Evolutionary conservation across 176 grass and related monocot genomes (phyloP).

Genomic region (Aegilops tauschii): DNA sequence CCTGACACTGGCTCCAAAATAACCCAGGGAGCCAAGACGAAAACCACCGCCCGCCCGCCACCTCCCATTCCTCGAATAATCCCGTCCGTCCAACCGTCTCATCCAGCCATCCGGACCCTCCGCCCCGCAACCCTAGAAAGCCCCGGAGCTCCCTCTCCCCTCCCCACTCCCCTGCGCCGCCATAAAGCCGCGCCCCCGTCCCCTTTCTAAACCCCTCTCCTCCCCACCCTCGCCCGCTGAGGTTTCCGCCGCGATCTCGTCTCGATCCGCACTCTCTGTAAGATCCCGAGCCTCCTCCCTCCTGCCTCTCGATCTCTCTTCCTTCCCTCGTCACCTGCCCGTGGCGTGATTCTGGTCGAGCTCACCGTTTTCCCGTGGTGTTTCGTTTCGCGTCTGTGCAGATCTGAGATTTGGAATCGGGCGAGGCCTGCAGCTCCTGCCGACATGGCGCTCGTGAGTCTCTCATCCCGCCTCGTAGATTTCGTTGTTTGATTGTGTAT

Average conservation of each 20-base stretch:
- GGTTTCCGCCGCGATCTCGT: constrained; percentile 18
- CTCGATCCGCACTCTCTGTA: background rate
- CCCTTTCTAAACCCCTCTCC: constrained; percentile 10
- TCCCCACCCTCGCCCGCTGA: background rate
- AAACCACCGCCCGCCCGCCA: too few relatives aligned
- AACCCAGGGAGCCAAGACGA: rapidly evolving
- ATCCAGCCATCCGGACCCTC: background rate
- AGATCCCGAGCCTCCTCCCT: background rate
- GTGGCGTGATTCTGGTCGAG: background rate
- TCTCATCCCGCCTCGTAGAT: background rate
- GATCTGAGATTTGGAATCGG: constrained; percentile 30
- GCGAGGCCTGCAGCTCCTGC: background rate
- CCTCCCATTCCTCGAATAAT: background rate
- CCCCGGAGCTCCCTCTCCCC: too few relatives aligned
- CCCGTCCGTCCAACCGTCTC: background rate
- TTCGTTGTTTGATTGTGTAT: background rate
- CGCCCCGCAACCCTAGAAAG: constrained; percentile 36
- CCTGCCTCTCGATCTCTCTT: background rate
- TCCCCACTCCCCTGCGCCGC: constrained; percentile 5
- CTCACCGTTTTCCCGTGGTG: background rate
- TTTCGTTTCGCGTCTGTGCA: background rate
- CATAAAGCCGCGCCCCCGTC: constrained; percentile 16
- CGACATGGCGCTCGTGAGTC: constrained; percentile 49
- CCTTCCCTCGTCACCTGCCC: background rate
- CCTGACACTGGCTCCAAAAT: background rate